Percentiles rank a stretch among this genome's conserved stretches.
These are phyloP conservation scores for Pythium guiyangense DNA, from an alignment of 352 stramenopile genomes.

Conservation along the genomic window DNA sequence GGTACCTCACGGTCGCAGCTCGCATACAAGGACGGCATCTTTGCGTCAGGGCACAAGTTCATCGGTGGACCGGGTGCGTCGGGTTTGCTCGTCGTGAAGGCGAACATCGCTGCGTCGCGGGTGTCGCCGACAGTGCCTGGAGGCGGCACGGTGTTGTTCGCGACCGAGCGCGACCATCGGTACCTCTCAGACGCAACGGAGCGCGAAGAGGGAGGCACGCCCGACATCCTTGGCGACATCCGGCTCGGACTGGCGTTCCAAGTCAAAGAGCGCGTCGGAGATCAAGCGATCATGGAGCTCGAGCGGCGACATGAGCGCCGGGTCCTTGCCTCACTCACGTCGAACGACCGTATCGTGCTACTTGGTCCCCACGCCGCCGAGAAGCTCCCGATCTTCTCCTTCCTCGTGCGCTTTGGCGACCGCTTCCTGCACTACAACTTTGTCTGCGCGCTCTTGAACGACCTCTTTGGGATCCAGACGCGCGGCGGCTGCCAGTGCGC, in stretches of 20 bases:
- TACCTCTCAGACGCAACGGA: conserved; percentile 70
- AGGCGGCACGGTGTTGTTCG: conserved; percentile 47
- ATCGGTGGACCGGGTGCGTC: conserved; percentile 89
- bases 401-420: conserved; percentile 85
- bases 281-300: conserved; percentile 41
- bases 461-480: no score
- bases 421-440: conserved; percentile 98
- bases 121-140: conserved; percentile 44
- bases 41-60: conserved; percentile 97
- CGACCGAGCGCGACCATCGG: conserved; percentile 50
- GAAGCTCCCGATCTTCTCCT: conserved; percentile 93
- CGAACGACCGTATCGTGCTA: conserved; percentile 81
- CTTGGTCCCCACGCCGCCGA: conserved; percentile 60
- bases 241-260: conserved; percentile 90
- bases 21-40: conserved; percentile 91
- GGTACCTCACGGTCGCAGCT: not conserved
- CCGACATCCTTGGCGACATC: conserved; percentile 93
- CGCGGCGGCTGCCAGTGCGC: no score
- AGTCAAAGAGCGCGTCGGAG: conserved; percentile 74
- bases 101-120: conserved; percentile 58
- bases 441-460: no score
- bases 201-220: conserved; percentile 95
- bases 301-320: conserved; percentile 34
- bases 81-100: conserved; percentile 95
- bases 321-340: conserved; percentile 32